These are phyloP conservation scores for Silene coronaria DNA, from an alignment of 179 eudicot species.

Conservation along the genomic window DNA sequence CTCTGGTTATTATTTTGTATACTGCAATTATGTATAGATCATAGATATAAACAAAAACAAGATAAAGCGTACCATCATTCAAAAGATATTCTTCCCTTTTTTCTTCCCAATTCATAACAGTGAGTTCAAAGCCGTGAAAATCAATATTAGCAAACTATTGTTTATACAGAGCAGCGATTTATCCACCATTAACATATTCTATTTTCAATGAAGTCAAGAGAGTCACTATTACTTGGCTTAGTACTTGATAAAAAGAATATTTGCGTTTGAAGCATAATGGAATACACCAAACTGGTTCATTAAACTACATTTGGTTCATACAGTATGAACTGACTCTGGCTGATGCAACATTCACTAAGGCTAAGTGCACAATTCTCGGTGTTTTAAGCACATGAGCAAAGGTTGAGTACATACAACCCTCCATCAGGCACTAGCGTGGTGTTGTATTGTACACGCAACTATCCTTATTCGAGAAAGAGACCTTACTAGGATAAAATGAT, in stretches of 20 bases:
- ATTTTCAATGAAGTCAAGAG: not conserved
- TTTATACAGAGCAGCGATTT: not conserved
- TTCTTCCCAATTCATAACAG: not conserved
- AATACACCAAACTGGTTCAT: not conserved
- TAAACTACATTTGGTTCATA: not conserved
- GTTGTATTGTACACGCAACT: not conserved
- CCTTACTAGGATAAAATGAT: not conserved
- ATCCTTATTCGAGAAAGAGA: not conserved
- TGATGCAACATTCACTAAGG: not conserved
- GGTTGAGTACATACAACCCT: not conserved
- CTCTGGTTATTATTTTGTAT: not conserved
- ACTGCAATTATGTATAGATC: not conserved
- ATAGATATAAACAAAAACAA: not conserved
- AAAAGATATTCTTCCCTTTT: not conserved
- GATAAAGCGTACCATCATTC: not conserved
- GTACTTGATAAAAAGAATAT: no score
- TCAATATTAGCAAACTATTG: not conserved
- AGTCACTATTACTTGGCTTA: conserved; percentile 2
- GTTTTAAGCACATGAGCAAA: not conserved
- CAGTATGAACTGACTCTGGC: not conserved
- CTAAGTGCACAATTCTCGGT: not conserved
- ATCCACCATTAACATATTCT: not conserved
- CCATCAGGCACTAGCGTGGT: not conserved
- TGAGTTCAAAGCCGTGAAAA: not conserved
- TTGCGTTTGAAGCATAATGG: not conserved